These are phyloP conservation scores for Jacaranda copaia DNA, from an alignment of 257 asterid species.

Conservation along the genomic window DNA sequence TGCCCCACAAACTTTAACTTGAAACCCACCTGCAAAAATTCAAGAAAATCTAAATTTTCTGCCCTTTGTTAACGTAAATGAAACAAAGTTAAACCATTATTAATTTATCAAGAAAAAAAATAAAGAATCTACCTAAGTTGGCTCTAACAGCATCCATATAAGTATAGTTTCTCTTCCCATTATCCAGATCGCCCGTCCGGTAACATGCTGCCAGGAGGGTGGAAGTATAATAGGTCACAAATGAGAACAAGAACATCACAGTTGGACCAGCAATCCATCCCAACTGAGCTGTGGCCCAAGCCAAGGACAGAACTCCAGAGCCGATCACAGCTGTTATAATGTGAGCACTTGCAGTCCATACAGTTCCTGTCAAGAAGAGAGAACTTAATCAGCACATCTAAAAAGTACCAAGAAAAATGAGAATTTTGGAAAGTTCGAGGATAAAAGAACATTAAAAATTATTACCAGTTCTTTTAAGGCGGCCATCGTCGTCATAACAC, in stretches of 20 bases:
- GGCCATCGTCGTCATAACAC: slow-evolving; percentile 60
- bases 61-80: background rate
- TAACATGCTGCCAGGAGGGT: slow-evolving; percentile 51
- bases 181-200: slow-evolving; percentile 56
- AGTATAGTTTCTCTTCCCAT: slow-evolving; percentile 56
- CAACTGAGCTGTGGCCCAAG: slow-evolving; percentile 58
- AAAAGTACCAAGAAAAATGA: background rate
- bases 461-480: slow-evolving; percentile 55
- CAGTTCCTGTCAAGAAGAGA: slow-evolving; percentile 36
- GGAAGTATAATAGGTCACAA: slow-evolving; percentile 59
- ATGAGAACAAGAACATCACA: slow-evolving; percentile 50
- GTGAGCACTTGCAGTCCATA: slow-evolving; percentile 54
- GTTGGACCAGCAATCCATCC: slow-evolving; percentile 65
- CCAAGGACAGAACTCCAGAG: slow-evolving; percentile 56
- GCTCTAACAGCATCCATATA: slow-evolving; percentile 61
- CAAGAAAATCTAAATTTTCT: slow-evolving; percentile 23
- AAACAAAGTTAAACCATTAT: background rate
- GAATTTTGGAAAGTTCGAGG: background rate
- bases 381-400: background rate
- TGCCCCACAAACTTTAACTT: slow-evolving; percentile 88
- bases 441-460: background rate
- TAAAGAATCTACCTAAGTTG: slow-evolving; percentile 42
- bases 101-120: no score
- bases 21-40: slow-evolving; percentile 69
- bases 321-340: slow-evolving; percentile 45